Conservation (phyloP, 2,329 filamentous ascomycete species). For the Sporothrix curviconia region DNA sequence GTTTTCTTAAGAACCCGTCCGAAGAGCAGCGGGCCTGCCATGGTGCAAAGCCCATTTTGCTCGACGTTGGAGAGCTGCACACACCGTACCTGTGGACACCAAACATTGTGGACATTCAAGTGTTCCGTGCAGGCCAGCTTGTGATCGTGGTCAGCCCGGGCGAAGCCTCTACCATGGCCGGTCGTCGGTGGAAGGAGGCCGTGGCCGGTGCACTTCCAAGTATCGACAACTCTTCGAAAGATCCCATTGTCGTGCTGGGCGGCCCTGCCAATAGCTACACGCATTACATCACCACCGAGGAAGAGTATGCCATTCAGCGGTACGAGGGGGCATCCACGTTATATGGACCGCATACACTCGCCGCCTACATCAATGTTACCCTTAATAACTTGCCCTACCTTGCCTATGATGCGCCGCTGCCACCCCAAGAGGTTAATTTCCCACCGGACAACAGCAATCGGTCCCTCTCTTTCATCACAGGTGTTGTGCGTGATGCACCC, state of each 20-base stretch:
- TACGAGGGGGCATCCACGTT: constrained; percentile 89
- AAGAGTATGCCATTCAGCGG: constrained; percentile 52
- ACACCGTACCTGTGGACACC: constrained; percentile 81
- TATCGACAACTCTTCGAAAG: background rate
- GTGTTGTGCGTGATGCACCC: constrained; percentile 66
- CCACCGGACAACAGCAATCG: constrained; percentile 73
- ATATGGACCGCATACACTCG: constrained; percentile 77
- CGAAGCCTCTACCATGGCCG: constrained; percentile 89
- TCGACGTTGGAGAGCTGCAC: constrained; percentile 79
- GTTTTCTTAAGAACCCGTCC: constrained; percentile 63
- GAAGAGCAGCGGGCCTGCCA: constrained; percentile 70
- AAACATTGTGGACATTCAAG: constrained; percentile 85
- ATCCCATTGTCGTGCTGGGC: constrained; percentile 68
- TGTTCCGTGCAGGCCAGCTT: constrained; percentile 76
- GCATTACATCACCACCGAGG: constrained; percentile 29
- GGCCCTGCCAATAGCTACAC: constrained; percentile 85
- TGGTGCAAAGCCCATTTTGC: constrained; percentile 71
- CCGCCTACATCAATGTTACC: constrained; percentile 78
- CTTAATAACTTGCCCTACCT: constrained; percentile 64
- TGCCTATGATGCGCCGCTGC: constrained; percentile 19
- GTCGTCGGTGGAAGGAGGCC: constrained; percentile 74
- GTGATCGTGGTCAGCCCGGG: constrained; percentile 79
- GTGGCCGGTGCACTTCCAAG: constrained; percentile 45
- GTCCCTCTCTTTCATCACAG: constrained; percentile 71
- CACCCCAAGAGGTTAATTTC: constrained; percentile 37